Evolutionary conservation across 352 stramenopile species (phyloP), one percentile per base, ranked within the genome.

Genomic region (Phytophthora pistaciae): DNA sequence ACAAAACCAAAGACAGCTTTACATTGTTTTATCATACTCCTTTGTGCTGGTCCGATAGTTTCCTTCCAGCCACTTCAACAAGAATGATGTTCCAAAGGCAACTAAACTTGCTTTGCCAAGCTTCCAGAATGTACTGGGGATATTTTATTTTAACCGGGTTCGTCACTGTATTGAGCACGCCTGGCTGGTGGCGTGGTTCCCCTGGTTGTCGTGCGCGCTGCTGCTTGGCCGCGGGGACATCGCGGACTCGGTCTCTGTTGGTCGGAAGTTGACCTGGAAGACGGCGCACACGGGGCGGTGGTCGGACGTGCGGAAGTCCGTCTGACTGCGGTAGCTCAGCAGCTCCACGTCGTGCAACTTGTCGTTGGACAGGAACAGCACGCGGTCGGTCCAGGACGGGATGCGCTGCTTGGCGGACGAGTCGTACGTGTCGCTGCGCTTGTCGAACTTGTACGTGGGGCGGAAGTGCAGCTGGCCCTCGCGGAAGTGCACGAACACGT

Each of bases 381-480:
- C 92, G 20, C 97, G 85, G 80, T 99, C 97, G n/a, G 97, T 99
- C 95, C 95, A 99, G 14, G 96, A 97, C 38, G 96, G 97, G 54
- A 99, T 96, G 21, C 97, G 86, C 74, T 97, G 92, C 80, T 99
- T 99, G 20, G 91, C 73, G 3, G 93, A 98, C 55, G 94, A 97
- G 74, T 99, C 97, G 76, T 99, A 99, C 16, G 82, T 66, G 70
- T 97, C 88, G 42, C 77, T 91, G 56, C 76, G 83, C 66, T 98
- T 98, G 82, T 99, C 96, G 72, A 98, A 98, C 75, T 99, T 99
- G 79, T 99, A 99, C 14, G 96, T 99, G 8, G 97, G 97, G 14
- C 85, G 81, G 66, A 99, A 99, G 46, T 89, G 70, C 48, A 99
- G 81, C 38, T 89, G 91, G 0, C 95, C 96, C 79, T 99, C 97